Evolutionary conservation across 179 eudicot genomes (phyloP), one percentile per base, ranked within the genome.

Genomic region (Pouteria campechiana): DNA sequence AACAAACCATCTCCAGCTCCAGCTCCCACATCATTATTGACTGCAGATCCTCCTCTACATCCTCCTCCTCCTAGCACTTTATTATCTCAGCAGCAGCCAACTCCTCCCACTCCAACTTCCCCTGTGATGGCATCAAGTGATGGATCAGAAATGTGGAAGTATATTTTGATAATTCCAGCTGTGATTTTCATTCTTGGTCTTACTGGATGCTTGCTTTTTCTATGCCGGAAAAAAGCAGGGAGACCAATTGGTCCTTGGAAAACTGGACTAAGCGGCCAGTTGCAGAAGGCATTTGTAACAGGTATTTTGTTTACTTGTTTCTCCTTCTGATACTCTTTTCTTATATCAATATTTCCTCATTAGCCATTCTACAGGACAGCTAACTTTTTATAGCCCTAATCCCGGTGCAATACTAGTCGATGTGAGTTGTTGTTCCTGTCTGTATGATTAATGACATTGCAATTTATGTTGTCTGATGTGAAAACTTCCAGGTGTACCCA

Each of bases 201-300:
- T 54, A 62, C 53, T 40, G 43, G 30, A 24, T 55, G 46, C 10
- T 5, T 67, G 25, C 55, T 64, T 31, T 47, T 65, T 44, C 33
- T 70, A 22, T 73, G 74, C 58, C 69, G 76, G 63, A 74, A 57
- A 43, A 72, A 65, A 44, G 70, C 77, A 21, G 85, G 70, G 35
- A 64, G 38, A 42, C 66, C 68, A 21, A 74, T 90, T 20, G 72
- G 82, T 23, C 96, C 98, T 38, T 78, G 96, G 94, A 81, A 76
- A 39, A 76, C 98, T 8, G 98, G 96, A 44, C 63, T 86, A 44
- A 90, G 98, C 55, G 96, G 96, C 48, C 96, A 82, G 73, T 84
- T 90, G 43, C 90, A 77, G 70, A 82, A 64, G 71, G 96, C 96
- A 23, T 77, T 90, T 64, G 88, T 90, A 11, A 68, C 98, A 23